Base-by-base conservation (phyloP, 1,284 basidiomycete species). In the Ustilago lituana region DNA sequence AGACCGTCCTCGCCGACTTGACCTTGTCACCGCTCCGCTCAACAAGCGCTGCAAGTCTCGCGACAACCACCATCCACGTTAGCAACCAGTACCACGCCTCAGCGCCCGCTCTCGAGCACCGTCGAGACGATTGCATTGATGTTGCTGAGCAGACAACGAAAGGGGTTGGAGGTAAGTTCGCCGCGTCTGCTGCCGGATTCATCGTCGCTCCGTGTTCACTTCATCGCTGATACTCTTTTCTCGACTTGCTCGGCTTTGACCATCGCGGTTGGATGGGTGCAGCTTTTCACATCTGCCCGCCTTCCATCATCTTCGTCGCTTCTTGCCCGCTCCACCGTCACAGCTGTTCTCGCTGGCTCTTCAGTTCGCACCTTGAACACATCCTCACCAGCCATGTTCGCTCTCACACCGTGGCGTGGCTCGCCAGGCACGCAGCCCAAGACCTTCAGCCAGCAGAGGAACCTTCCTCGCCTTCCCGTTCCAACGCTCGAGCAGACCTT, bases 401-500 rank as follows among this genome's bases (percentile, higher is more conserved):
- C 83, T 20, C 68, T 81, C 22, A 80, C 82, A 6, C 73, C 80
- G 10, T 82, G 75, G 71, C 76, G 78, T 36, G 53, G 66, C 10
- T 57, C 64, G 19, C 73, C 74, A 1, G 67, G 52, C 45, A 50
- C 59, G 9, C 54, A 78, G 47, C 80, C 83, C 23, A 83, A 83
- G 61, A 86, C 85, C 0, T 85, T 86, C 65, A 64, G 81, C 83
- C 33, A 64, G 41, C 80, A 81, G 43, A 49, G 41, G 44, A 63
- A 37, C 22, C 74, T 84, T 39, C 87, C 91, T 7, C 88, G 92
- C 58, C 85, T 97, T n/a, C 94, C 94, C 3, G 87, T 97, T 1
- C 94, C 94, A 15, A 86, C 88, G 52, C 86, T 98, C 1, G 86
- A 87, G 39, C 86, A 88, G 79, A 92, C 92, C 0, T 85, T 97